Conservation (phyloP, 2,329 filamentous ascomycete species). For the Colletotrichum tanaceti region DNA sequence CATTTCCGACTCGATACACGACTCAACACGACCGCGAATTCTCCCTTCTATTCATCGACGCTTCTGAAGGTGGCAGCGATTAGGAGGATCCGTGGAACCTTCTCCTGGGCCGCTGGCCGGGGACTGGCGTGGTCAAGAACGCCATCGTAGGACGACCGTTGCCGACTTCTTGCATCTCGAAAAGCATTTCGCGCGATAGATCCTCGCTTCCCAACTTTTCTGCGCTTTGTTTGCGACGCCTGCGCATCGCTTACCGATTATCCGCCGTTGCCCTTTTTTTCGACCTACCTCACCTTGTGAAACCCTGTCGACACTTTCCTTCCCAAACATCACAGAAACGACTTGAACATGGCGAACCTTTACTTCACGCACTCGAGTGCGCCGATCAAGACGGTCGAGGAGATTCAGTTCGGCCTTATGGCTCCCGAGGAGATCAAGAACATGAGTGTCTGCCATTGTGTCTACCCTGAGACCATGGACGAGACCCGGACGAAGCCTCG, state of each 20-base stretch:
- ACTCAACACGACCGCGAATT: conserved; percentile 53
- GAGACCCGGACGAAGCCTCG: conserved; percentile 92
- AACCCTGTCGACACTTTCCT: conserved; percentile 24
- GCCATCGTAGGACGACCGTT: conserved; percentile 54
- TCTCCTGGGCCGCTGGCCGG: conserved; percentile 61
- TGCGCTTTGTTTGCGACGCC: conserved; percentile 44
- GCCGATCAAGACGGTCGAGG: conserved; percentile 96
- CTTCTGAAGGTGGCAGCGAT: conserved; percentile 55
- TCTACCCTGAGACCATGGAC: conserved; percentile 99
- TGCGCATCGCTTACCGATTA: conserved; percentile 41
- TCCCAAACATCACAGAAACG: conserved; percentile 42
- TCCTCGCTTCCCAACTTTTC: conserved; percentile 41
- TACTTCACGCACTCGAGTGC: conserved; percentile 92
- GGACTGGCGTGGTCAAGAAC: conserved; percentile 56
- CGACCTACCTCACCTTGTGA: conserved; percentile 1
- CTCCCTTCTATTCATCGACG: conserved; percentile 46
- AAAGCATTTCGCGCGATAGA: conserved; percentile 44
- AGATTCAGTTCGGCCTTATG: conserved; percentile 98
- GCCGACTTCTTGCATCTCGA: conserved; percentile 50
- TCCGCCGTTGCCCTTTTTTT: conserved; percentile 14
- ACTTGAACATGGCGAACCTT: conserved; percentile 86
- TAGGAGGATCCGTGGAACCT: conserved; percentile 58
- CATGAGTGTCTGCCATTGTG: conserved; percentile 95
- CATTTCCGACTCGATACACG: conserved; percentile 49
- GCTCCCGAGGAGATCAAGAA: conserved; percentile 99